phyloP scores from a whole-genome alignment of 2,329 filamentous ascomycete species.

The Zasmidium citrigriseum region DNA sequence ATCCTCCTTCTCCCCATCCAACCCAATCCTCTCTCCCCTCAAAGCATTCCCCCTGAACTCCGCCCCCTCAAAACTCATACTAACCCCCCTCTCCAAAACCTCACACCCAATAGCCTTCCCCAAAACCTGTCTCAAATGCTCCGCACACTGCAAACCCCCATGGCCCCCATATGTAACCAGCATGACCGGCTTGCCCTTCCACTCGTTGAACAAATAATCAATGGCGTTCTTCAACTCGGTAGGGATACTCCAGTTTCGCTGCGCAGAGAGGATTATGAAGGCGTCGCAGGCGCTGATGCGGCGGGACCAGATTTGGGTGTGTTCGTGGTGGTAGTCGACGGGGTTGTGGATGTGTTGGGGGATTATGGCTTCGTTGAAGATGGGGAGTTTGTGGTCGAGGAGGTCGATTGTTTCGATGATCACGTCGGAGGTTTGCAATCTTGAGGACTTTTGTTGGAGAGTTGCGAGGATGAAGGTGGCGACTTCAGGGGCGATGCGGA shows the following conservation, averaged over 20 bases:
- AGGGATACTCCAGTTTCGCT: slow-evolving; percentile 60
- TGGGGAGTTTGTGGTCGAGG: slow-evolving; percentile 44
- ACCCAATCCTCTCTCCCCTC: not conserved
- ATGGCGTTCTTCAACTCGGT: slow-evolving; percentile 62
- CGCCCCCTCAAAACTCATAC: not conserved
- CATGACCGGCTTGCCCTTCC: slow-evolving; percentile 55
- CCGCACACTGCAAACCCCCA: slow-evolving; percentile 37
- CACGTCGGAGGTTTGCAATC: not conserved
- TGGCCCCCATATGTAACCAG: slow-evolving; percentile 58
- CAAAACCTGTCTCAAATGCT: not conserved
- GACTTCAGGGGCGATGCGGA: slow-evolving; percentile 3
- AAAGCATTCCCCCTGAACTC: not conserved
- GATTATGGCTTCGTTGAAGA: slow-evolving; percentile 48
- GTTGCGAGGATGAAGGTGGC: not conserved
- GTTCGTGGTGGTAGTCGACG: slow-evolving; percentile 41
- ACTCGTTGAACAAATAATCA: slow-evolving; percentile 62
- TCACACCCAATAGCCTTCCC: not conserved
- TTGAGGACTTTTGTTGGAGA: not conserved
- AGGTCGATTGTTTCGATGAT: slow-evolving; percentile 37
- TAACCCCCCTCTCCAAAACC: not conserved
- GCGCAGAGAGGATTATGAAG: slow-evolving; percentile 54
- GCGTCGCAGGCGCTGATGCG: slow-evolving; percentile 48
- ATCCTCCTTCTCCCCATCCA: not conserved
- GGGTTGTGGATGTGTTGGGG: slow-evolving; percentile 30
- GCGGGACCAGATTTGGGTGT: slow-evolving; percentile 48